A percentile compares a stretch with the other conserved stretches of the same genome.
phyloP scores from a whole-genome alignment of 805 yeast species.

The Ogataea nitratoaversa region DNA sequence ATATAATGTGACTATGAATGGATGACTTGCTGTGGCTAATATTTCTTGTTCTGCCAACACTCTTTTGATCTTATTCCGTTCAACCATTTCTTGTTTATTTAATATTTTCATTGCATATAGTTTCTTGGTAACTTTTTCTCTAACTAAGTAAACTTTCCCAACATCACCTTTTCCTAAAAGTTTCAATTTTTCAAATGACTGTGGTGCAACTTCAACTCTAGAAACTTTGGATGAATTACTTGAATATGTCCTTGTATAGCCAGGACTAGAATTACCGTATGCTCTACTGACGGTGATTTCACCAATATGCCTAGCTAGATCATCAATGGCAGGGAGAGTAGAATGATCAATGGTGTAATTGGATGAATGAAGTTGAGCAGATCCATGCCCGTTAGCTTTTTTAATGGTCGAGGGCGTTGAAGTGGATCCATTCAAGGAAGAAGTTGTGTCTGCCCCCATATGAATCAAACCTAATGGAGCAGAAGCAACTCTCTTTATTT shows the following conservation, averaged over 20 bases:
- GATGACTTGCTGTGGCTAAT: constrained; percentile 91
- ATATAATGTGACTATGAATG: constrained; percentile 92
- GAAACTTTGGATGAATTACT: constrained; percentile 68
- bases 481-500: constrained; percentile 73
- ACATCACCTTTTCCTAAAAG: constrained; percentile 97
- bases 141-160: constrained; percentile 90
- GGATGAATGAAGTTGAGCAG: not conserved
- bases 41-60: constrained; percentile 97
- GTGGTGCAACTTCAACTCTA: constrained; percentile 79
- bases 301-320: constrained; percentile 33
- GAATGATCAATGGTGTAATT: not conserved
- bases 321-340: constrained; percentile 1
- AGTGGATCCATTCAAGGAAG: constrained; percentile 1
- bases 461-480: constrained; percentile 64
- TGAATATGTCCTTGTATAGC: constrained; percentile 54
- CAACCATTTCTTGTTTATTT: constrained; percentile 88
- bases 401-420: constrained; percentile 10
- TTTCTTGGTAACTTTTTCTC: constrained; percentile 69
- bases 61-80: constrained; percentile 89
- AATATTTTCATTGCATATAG: constrained; percentile 91
- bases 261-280: constrained; percentile 39
- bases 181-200: constrained; percentile 82
- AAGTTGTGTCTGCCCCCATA: constrained; percentile 17
- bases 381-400: constrained; percentile 6
- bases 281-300: constrained; percentile 30